Percentiles rank a stretch among this genome's conserved stretches.
Evolutionary conservation across 805 yeast genomes (phyloP).

Genomic region (Lachancea kluyveri): DNA sequence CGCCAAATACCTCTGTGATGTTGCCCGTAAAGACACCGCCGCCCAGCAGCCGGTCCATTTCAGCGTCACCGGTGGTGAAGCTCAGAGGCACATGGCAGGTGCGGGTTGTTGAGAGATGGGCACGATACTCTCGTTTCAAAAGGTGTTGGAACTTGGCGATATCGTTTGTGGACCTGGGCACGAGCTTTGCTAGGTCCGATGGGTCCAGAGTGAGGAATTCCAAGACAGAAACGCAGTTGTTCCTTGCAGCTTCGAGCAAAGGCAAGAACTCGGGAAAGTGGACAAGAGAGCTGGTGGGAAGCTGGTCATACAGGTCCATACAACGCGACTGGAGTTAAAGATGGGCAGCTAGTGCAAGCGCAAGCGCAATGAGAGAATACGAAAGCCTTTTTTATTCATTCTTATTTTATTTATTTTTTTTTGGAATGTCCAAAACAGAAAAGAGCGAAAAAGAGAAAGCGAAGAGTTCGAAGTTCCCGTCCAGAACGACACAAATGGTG

Average conservation of each 20-base stretch:
- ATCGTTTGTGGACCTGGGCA: constrained; percentile 32
- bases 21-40: constrained; percentile 54
- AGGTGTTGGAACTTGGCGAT: constrained; percentile 21
- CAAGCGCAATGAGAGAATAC: no score
- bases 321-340: neutral
- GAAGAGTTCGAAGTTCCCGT: neutral
- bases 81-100: constrained; percentile 5
- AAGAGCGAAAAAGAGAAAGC: neutral
- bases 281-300: constrained; percentile 33
- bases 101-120: constrained; percentile 7
- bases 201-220: constrained; percentile 38
- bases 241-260: constrained; percentile 25
- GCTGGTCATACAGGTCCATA: constrained; percentile 40
- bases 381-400: no score
- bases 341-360: no score
- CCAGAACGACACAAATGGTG: neutral
- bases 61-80: constrained; percentile 49
- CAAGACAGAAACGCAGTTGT: constrained; percentile 31
- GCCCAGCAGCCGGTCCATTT: constrained; percentile 42
- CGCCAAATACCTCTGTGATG: constrained; percentile 75
- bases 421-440: no score
- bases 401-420: no score
- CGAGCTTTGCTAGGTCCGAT: constrained; percentile 29
- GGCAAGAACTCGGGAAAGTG: constrained; percentile 28
- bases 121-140: constrained; percentile 14